phyloP scores from a whole-genome alignment of 257 asterid species.

The Cynanchum wilfordii region DNA sequence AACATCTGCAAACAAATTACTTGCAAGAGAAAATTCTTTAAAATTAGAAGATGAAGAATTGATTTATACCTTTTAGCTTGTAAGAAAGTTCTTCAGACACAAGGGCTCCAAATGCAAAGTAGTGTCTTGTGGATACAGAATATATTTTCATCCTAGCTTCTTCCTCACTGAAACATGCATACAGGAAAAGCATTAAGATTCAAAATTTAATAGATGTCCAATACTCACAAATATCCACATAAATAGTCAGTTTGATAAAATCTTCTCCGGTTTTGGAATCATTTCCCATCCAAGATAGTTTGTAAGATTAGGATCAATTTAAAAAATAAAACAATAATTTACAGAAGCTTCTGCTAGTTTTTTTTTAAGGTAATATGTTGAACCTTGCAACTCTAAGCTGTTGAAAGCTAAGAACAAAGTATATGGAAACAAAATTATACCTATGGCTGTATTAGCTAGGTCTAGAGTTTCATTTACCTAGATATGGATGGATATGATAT shows the following conservation, averaged over 20 bases:
- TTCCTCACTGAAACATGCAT: constrained; percentile 50
- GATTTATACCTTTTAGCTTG: constrained; percentile 57
- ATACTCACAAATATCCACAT: not conserved
- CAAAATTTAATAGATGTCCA: not conserved
- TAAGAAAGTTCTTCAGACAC: constrained; percentile 82
- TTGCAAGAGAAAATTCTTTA: constrained; percentile 2
- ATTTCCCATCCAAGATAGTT: not conserved
- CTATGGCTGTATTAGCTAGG: not conserved
- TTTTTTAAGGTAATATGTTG: not conserved
- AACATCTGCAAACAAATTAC: not conserved
- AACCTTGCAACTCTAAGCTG: not conserved
- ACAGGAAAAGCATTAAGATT: not conserved
- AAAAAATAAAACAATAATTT: not conserved
- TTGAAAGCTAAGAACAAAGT: too few relatives aligned
- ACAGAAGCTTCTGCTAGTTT: not conserved
- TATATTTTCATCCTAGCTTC: constrained; percentile 95
- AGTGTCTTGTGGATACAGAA: constrained; percentile 76
- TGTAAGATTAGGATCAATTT: not conserved
- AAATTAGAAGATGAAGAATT: not conserved
- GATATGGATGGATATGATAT: not conserved
- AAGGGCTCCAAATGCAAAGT: constrained; percentile 97
- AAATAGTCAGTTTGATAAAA: not conserved
- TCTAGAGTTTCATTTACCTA: not conserved
- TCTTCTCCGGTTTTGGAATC: not conserved
- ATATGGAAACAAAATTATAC: not conserved